These are phyloP conservation scores for Lentinula sp. DNA, from an alignment of 768 basidiomycete genomes.

Conservation along the genomic window DNA sequence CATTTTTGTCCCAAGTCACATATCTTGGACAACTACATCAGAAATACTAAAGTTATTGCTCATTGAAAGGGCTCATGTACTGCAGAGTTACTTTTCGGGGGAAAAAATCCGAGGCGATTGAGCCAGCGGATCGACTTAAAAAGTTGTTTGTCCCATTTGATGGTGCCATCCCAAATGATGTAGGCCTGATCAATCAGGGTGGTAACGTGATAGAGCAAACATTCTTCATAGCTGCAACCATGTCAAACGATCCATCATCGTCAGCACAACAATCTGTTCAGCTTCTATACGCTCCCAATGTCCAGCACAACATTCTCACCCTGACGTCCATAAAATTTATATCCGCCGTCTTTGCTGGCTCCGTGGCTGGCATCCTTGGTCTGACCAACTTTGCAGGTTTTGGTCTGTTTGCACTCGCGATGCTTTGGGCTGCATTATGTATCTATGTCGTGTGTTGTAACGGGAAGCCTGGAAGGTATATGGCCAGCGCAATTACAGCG, in stretches of 20 bases:
- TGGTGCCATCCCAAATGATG: too few relatives aligned
- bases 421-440: slow-evolving; percentile 58
- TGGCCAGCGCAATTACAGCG: background rate
- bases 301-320: slow-evolving; percentile 16
- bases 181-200: too few relatives aligned
- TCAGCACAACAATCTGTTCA: background rate
- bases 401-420: slow-evolving; percentile 64
- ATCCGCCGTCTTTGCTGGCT: slow-evolving; percentile 80
- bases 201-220: too few relatives aligned
- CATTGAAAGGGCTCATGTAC: too few relatives aligned
- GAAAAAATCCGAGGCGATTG: too few relatives aligned
- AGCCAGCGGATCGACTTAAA: too few relatives aligned
- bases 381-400: slow-evolving; percentile 84
- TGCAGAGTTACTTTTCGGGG: too few relatives aligned
- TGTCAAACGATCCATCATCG: slow-evolving; percentile 19
- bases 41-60: too few relatives aligned
- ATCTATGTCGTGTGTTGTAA: slow-evolving; percentile 70
- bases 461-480: slow-evolving; percentile 37
- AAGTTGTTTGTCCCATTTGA: too few relatives aligned
- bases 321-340: slow-evolving; percentile 72
- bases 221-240: slow-evolving; percentile 11
- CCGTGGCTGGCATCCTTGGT: slow-evolving; percentile 84
- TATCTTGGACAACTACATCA: too few relatives aligned
- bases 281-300: slow-evolving; percentile 5
- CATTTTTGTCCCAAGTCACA: too few relatives aligned